Evolutionary conservation across 139 green algal species (phyloP), one percentile per base, ranked within the genome.

Genomic region (Astrephomene gubernaculifera): DNA sequence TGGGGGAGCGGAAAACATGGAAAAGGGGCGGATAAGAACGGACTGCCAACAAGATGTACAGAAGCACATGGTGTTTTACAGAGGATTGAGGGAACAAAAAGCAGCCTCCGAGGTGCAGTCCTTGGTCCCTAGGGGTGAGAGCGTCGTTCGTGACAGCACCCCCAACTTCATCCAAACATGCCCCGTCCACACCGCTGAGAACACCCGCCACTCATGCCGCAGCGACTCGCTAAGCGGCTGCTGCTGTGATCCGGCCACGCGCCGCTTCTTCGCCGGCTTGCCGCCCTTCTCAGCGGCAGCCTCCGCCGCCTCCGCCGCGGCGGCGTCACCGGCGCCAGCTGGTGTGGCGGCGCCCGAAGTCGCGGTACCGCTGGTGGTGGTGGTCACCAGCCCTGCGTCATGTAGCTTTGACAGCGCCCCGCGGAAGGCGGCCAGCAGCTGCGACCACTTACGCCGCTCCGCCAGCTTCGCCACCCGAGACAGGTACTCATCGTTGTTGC

Each of bases 401-500:
- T 86, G 64, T 27, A 92, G 74, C 89, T 96, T 97, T 10, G 87
- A 69, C 21, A 93, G 61, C 0, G 95, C 96, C 4, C 89, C 87
- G 5, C 93, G 89, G 86, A 98, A 98, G 22, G 96, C 97, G 71
- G 96, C 90, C 57, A 99, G 83, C 61, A 99, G 91, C 52, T 94
- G 91, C 2, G 33, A 68, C 97, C 97, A 99, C 82, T 97, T 97
- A n/a, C 89, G 75, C 39, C 95, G 94, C 87, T 95, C 90, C 0
- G 94, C 95, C 73, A 94, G 93, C 64, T 96, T 96, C 22, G 88
- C 44, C 12, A 92, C 90, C 14, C 94, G 86, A 0, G 61, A 61
- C 39, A 98, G 84, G 64, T 98, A 98, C 41, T 95, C 94, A 38
- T 97, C 94, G 69, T 98, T 98, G 88, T 97, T 94, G 71, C 96